Percentiles rank a stretch among this genome's conserved stretches.
phyloP scores from a whole-genome alignment of 768 basidiomycete genomes.

The Scleroderma bovista region DNA sequence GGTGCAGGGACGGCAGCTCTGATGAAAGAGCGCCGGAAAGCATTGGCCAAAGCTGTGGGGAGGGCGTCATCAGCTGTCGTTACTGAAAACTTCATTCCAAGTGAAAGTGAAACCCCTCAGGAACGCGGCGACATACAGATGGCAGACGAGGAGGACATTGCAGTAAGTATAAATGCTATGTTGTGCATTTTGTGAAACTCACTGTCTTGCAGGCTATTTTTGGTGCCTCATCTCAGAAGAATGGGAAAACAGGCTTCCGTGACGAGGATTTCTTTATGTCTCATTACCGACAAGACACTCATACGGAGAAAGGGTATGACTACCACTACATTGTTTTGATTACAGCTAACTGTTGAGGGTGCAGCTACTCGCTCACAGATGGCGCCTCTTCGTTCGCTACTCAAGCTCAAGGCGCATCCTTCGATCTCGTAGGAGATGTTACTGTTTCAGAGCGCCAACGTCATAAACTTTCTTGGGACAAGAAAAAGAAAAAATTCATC shows the following conservation, averaged over 20 bases:
- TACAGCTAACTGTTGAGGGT: not conserved
- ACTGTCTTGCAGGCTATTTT: slow-evolving; percentile 54
- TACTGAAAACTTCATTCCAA: slow-evolving; percentile 29
- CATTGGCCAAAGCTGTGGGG: slow-evolving; percentile 59
- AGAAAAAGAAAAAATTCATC: slow-evolving; percentile 92
- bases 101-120: slow-evolving; percentile 27
- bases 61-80: slow-evolving; percentile 31
- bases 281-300: slow-evolving; percentile 81
- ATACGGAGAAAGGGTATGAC: slow-evolving; percentile 83
- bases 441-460: slow-evolving; percentile 51
- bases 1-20: slow-evolving; percentile 56
- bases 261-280: slow-evolving; percentile 91
- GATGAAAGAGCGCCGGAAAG: slow-evolving; percentile 86
- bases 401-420: slow-evolving; percentile 73
- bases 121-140: slow-evolving; percentile 44
- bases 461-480: slow-evolving; percentile 81
- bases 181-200: slow-evolving; percentile 1
- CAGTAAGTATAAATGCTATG: slow-evolving; percentile 37
- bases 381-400: slow-evolving; percentile 82
- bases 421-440: slow-evolving; percentile 79
- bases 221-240: slow-evolving; percentile 43
- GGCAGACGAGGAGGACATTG: slow-evolving; percentile 76
- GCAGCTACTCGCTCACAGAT: slow-evolving; percentile 83
- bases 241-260: slow-evolving; percentile 46
- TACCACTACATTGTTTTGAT: not conserved